These are phyloP conservation scores for Cyphellophora attinorum DNA, from an alignment of 2,329 filamentous ascomycete genomes.

Conservation along the genomic window DNA sequence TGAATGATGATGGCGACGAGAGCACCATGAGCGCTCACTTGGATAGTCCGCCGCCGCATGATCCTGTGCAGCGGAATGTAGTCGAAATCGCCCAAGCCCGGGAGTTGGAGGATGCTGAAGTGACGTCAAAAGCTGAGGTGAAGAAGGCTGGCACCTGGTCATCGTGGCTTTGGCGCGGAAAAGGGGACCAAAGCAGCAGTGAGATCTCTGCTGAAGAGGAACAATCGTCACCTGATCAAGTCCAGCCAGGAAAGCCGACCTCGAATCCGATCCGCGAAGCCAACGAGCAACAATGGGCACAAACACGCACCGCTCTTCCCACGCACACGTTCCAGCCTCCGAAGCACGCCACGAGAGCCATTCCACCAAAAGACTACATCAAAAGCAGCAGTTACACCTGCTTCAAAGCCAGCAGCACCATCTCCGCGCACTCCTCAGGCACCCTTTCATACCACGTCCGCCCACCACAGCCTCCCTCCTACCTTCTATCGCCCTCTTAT, in stretches of 20 bases:
- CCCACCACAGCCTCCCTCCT: conserved; percentile 11
- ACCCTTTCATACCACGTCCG: background rate
- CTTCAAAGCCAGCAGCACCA: conserved; percentile 1
- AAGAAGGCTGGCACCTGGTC: conserved; percentile 5
- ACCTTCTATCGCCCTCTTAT: conserved; percentile 18
- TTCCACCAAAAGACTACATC: background rate
- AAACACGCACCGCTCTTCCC: too few species aligned
- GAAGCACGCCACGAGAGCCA: too few species aligned
- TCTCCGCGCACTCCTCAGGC: background rate
- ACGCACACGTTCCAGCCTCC: too few species aligned
- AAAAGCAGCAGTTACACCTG: background rate
- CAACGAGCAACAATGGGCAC: too few species aligned
- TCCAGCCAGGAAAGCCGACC: too few species aligned
- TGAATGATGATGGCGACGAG: conserved; percentile 16
- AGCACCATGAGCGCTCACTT: conserved; percentile 17
- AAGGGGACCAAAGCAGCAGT: background rate
- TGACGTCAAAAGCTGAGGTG: background rate
- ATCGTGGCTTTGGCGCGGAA: conserved; percentile 9
- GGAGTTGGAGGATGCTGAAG: background rate
- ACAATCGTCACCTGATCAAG: too few species aligned
- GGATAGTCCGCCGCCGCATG: background rate
- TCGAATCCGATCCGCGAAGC: too few species aligned
- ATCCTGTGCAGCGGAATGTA: background rate
- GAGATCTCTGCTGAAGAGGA: too few species aligned
- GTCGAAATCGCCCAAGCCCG: background rate